phyloP scores from a whole-genome alignment of 768 basidiomycete genomes.

The Rhodotorula babjevae region DNA sequence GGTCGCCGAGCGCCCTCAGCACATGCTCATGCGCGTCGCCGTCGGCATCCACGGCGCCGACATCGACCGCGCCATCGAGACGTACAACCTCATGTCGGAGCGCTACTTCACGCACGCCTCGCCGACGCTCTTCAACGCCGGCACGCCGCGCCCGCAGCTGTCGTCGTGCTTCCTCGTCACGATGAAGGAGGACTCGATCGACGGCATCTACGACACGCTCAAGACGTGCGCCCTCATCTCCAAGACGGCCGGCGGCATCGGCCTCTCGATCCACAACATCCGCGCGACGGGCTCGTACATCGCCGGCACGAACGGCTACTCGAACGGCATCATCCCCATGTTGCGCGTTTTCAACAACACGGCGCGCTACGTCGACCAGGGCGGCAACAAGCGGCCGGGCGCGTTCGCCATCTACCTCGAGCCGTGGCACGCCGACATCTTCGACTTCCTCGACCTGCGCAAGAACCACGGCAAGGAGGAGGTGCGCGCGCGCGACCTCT shows the following conservation, averaged over 20 bases:
- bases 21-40: conserved; percentile 99
- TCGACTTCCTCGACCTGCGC: conserved; percentile 92
- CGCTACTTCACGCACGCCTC: conserved; percentile 98
- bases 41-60: conserved; percentile 91
- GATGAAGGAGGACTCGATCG: conserved; percentile 98
- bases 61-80: conserved; percentile 82
- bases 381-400: conserved; percentile 97
- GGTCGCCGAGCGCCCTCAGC: conserved; percentile 94
- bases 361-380: conserved; percentile 89
- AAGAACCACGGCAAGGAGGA: conserved; percentile 99
- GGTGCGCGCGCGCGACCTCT: conserved; percentile 88
- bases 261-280: conserved; percentile 90
- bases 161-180: conserved; percentile 92
- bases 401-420: conserved; percentile 98
- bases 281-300: conserved; percentile 95
- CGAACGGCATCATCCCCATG: conserved; percentile 99
- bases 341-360: conserved; percentile 96
- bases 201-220: conserved; percentile 97
- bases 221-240: conserved; percentile 99
- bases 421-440: conserved; percentile 97
- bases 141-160: conserved; percentile 90
- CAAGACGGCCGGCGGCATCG: conserved; percentile 98
- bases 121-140: conserved; percentile 96
- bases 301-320: conserved; percentile 97
- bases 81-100: conserved; percentile 74